phyloP scores from a whole-genome alignment of 192 early-diverging fungal species.

The Linnemannia hyalina region DNA sequence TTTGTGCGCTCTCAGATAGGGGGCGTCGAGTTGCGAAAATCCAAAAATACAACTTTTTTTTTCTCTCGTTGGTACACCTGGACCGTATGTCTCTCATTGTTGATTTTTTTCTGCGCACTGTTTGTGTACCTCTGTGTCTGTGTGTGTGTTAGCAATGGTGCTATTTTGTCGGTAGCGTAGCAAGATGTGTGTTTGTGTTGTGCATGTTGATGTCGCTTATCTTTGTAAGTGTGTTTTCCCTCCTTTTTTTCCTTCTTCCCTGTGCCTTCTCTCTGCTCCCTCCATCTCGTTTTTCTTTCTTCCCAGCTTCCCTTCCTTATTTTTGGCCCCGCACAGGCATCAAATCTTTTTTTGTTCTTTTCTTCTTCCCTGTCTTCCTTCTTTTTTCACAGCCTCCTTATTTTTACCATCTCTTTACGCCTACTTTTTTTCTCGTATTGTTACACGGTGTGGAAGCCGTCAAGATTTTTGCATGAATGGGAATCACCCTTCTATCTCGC shows the following conservation, averaged over 20 bases:
- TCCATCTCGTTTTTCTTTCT: constrained; percentile 5
- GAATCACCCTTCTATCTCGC: not conserved
- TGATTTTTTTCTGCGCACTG: not conserved
- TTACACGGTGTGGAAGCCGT: not conserved
- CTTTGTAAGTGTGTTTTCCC: not conserved
- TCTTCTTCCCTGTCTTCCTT: not conserved
- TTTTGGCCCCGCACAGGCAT: not conserved
- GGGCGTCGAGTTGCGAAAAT: constrained; percentile 49
- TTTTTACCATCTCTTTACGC: not conserved
- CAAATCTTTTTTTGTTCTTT: not conserved
- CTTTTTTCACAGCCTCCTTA: constrained; percentile 5
- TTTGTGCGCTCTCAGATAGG: not conserved
- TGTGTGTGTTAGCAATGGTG: not conserved
- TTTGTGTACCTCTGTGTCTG: too few relatives aligned
- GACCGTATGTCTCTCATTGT: not conserved
- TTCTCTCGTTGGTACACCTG: not conserved
- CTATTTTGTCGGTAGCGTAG: constrained; percentile 2
- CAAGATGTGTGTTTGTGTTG: not conserved
- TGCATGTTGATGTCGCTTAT: not conserved
- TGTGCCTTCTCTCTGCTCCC: not conserved
- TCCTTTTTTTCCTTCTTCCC: not conserved
- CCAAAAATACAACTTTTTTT: constrained; percentile 41
- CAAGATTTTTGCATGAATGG: not conserved
- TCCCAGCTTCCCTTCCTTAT: constrained; percentile 1
- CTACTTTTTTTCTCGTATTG: not conserved